These are phyloP conservation scores for Dovyalis caffra DNA, from an alignment of 345 rosid genomes.

Conservation along the genomic window DNA sequence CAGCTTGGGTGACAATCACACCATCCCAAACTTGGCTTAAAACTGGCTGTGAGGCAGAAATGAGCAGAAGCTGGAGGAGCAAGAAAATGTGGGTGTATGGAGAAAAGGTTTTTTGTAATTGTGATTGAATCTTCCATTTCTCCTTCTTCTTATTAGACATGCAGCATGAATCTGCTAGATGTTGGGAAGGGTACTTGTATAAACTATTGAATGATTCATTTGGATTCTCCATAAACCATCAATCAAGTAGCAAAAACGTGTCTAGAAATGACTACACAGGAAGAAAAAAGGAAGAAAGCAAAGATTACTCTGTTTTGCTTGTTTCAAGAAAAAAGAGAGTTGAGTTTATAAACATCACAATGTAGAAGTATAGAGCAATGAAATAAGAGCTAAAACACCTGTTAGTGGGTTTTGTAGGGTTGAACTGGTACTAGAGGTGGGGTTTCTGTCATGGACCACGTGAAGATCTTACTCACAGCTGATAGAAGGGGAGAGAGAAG, in stretches of 20 bases:
- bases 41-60: slow-evolving; percentile 7
- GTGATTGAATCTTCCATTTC: slow-evolving; percentile 19
- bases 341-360: no score
- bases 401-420: slow-evolving; percentile 42
- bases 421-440: slow-evolving; percentile 21
- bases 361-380: slow-evolving; percentile 3
- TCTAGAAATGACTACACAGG: neutral
- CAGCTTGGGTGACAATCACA: slow-evolving; percentile 23
- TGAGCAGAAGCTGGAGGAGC: slow-evolving; percentile 5
- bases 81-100: neutral
- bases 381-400: slow-evolving; percentile 29
- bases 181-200: slow-evolving; percentile 9
- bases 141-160: slow-evolving; percentile 26
- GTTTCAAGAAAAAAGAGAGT: no score
- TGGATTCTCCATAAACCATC: slow-evolving; percentile 8
- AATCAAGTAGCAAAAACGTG: neutral
- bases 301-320: neutral
- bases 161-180: slow-evolving; percentile 20
- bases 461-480: slow-evolving; percentile 31
- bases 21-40: slow-evolving; percentile 29
- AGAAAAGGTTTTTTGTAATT: neutral
- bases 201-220: neutral
- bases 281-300: neutral
- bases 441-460: slow-evolving; percentile 34
- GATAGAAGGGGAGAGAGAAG: slow-evolving; percentile 18